Evolutionary conservation across 768 basidiomycete species (phyloP), one percentile per base, ranked within the genome.

Genomic region (Exsudoporus frostii): DNA sequence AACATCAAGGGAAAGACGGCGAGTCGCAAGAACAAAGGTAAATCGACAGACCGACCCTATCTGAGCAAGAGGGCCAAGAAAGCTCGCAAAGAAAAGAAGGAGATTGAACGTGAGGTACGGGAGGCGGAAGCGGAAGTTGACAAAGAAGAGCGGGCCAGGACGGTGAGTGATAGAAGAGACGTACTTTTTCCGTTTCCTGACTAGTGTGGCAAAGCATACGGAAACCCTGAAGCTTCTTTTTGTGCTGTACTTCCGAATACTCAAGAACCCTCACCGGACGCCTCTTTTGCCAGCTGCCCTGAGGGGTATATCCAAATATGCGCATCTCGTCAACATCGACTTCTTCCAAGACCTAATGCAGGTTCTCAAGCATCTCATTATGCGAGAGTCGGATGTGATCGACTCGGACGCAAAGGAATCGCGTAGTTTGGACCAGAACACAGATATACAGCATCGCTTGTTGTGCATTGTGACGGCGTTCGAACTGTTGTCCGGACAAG

Each of bases 191-290:
- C 41, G 42, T 58, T 49, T 24, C 52, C 55, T 58, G 50, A 67
- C 64, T 22, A 53, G 62, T 59, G 54, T 54, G 61, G 51, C 51
- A 47, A 63, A 97, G 94, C 95, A 97, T 79, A 98, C 95, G 19
- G 97, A 99, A 76, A 98, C 96, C 46, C 79, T 99, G 60, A 98
- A 99, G 70, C 85, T 98, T 58, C 79, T 98, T 43, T 99, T 99
- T 70, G 92, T 93, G 17, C 78, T 99, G 43, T 99, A 99, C 75
- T 98, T 99, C 73, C 86, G 89, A 56, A 89, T 98, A 61, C 77
- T 99, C 60, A 99, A 98, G 73, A 85, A 84, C 67, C 84, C 90
- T 11, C 77, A 75, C 22, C 84, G 87, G 30, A 89, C 89, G 2
- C 82, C 85, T 17, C 79, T 98, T 9, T 79, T 98, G 14, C 86